Percentiles rank a stretch among this genome's conserved stretches.
Evolutionary conservation across 129 eudicot species (phyloP).

Genomic region (Tagetes erecta): DNA sequence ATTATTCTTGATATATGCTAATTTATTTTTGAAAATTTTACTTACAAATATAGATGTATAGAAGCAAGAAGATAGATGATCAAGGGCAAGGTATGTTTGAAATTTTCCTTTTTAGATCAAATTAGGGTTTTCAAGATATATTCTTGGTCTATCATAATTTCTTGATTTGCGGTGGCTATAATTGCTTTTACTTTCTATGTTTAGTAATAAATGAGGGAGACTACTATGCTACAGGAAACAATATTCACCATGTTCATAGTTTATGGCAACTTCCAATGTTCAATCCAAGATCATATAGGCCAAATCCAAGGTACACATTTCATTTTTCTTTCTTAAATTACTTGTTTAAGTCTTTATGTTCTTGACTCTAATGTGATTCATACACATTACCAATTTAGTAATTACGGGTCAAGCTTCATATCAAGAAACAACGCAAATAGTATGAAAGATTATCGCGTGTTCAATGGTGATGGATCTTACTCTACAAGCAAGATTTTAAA

Average conservation of each 20-base stretch:
- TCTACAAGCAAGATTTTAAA: slow-evolving; percentile 23
- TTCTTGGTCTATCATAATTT: slow-evolving; percentile 8
- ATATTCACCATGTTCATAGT: slow-evolving; percentile 25
- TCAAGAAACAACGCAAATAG: slow-evolving; percentile 23
- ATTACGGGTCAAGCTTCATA: slow-evolving; percentile 19
- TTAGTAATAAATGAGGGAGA: slow-evolving; percentile 46
- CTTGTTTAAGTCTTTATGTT: slow-evolving; percentile 6
- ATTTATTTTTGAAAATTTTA: not conserved
- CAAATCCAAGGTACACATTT: slow-evolving; percentile 35
- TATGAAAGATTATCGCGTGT: slow-evolving; percentile 28
- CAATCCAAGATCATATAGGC: slow-evolving; percentile 36
- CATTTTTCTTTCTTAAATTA: slow-evolving; percentile 1
- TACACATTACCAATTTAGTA: slow-evolving; percentile 13
- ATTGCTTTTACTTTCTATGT: slow-evolving; percentile 11
- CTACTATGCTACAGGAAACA: slow-evolving; percentile 32
- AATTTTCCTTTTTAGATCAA: not conserved
- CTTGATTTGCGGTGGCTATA: slow-evolving; percentile 7
- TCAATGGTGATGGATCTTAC: slow-evolving; percentile 30
- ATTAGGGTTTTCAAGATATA: slow-evolving; percentile 35
- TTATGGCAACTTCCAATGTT: slow-evolving; percentile 45
- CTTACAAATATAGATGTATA: slow-evolving; percentile 43
- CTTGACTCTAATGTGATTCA: slow-evolving; percentile 2
- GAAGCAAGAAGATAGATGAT: slow-evolving; percentile 56
- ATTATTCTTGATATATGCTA: slow-evolving; percentile 1
- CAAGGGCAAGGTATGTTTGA: slow-evolving; percentile 44